Conservation (phyloP, 1,139 yeast genomes). For the Tardiomyces depauwii region DNA sequence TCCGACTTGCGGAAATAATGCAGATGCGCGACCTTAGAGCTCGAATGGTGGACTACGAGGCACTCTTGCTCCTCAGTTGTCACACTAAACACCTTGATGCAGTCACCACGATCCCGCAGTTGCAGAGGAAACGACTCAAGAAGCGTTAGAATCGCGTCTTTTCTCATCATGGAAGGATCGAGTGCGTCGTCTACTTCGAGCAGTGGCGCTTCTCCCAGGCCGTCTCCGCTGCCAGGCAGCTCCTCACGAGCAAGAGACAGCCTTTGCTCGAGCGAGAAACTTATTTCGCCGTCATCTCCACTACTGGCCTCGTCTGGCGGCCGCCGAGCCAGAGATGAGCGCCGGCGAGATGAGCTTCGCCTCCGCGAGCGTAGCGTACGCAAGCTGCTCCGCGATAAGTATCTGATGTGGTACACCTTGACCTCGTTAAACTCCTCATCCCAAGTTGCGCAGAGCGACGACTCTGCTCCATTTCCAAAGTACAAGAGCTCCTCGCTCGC, state of each 20-base stretch:
- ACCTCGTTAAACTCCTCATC: constrained; percentile 10
- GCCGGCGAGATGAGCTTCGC: constrained; percentile 10
- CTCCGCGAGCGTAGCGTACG: constrained; percentile 3
- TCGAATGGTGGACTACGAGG: neutral
- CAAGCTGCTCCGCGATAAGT: constrained; percentile 4
- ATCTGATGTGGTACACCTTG: constrained; percentile 17
- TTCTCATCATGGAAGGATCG: constrained; percentile 29
- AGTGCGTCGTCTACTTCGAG: constrained; percentile 6
- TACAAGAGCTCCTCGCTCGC: constrained; percentile 40
- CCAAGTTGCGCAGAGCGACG: constrained; percentile 18
- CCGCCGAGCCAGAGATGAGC: constrained; percentile 10
- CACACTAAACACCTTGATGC: neutral
- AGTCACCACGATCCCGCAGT: neutral
- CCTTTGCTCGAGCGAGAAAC: constrained; percentile 11
- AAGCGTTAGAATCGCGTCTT: constrained; percentile 59
- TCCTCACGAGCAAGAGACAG: constrained; percentile 12
- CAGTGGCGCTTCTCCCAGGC: constrained; percentile 8
- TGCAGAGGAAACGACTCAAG: constrained; percentile 32
- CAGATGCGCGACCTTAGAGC: neutral
- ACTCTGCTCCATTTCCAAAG: constrained; percentile 11
- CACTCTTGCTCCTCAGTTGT: neutral
- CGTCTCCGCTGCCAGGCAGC: constrained; percentile 12
- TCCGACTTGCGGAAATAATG: neutral
- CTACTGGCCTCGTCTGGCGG: constrained; percentile 5
- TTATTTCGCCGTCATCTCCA: constrained; percentile 10